Percentiles rank a stretch among this genome's conserved stretches.
Evolutionary conservation across 306 rosid genomes (phyloP).

Genomic region (Cercis canadensis): DNA sequence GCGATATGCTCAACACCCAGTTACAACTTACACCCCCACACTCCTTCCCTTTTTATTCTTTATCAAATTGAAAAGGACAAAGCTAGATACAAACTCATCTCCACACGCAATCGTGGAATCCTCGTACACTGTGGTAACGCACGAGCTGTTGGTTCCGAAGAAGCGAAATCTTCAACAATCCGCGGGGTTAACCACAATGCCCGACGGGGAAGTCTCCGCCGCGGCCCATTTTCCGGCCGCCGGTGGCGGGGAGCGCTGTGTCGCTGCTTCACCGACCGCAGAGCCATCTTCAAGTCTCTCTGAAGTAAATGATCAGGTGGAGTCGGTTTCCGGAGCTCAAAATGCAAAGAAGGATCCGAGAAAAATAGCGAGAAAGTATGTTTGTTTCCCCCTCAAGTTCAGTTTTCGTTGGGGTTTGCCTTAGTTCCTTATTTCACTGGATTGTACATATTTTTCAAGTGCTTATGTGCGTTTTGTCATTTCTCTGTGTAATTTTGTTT

Average conservation of each 20-base stretch:
- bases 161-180: constrained; percentile 2
- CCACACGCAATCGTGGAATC: not conserved
- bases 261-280: not conserved
- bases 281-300: constrained; percentile 31
- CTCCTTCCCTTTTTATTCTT: no score
- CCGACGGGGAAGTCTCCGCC: constrained; percentile 43
- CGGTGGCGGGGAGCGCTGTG: not conserved
- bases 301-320: constrained; percentile 31
- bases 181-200: constrained; percentile 31
- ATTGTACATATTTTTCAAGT: constrained; percentile 10
- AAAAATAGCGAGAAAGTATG: constrained; percentile 69
- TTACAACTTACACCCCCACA: no score
- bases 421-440: not conserved
- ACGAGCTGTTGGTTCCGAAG: not conserved
- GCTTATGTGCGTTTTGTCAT: constrained; percentile 18
- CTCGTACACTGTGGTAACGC: not conserved
- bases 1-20: no score
- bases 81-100: no score
- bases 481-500: constrained; percentile 6
- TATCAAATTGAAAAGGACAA: no score
- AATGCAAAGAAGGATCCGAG: constrained; percentile 62
- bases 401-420: not conserved
- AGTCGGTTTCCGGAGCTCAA: constrained; percentile 27
- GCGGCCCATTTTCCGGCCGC: constrained; percentile 6
- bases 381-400: not conserved